Evolutionary conservation across 192 early-diverging fungal genomes (phyloP).

Genomic region (Cetraspora pellucida): DNA sequence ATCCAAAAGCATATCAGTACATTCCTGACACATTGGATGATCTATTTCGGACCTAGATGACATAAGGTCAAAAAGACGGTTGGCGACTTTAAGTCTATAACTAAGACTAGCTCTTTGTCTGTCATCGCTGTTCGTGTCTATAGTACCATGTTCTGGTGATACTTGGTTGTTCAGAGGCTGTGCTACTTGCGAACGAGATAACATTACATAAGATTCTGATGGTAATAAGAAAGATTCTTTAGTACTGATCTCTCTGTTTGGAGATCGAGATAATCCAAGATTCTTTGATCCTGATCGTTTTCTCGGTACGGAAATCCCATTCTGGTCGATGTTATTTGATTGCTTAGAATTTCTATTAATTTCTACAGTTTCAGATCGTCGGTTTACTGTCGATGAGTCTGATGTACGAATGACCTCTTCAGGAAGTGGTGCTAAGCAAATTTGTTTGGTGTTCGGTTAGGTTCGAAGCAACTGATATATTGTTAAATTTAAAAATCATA

Average conservation of each 20-base stretch:
- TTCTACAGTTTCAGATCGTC: too few species aligned
- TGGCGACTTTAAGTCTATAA: constrained; percentile 64
- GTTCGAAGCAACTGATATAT: too few species aligned
- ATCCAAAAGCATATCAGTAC: constrained; percentile 77
- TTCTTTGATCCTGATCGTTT: too few species aligned
- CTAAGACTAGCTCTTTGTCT: constrained; percentile 36
- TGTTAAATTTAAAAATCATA: too few species aligned
- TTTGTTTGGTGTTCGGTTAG: too few species aligned
- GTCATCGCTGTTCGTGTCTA: constrained; percentile 17
- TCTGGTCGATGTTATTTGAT: too few species aligned
- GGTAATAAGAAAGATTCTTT: constrained; percentile 33
- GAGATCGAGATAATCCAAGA: neutral
- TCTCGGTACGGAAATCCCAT: too few species aligned
- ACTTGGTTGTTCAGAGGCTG: constrained; percentile 20
- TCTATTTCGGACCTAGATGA: constrained; percentile 71
- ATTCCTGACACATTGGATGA: constrained; percentile 91
- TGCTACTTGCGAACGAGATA: constrained; percentile 55
- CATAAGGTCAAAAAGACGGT: constrained; percentile 76
- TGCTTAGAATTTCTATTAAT: too few species aligned
- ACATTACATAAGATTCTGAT: constrained; percentile 65
- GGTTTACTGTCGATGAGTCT: too few species aligned
- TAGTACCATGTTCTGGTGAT: constrained; percentile 2
- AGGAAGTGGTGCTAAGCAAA: too few species aligned
- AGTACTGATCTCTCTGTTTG: neutral
- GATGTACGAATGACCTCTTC: too few species aligned